Evolutionary conservation across 139 green algal species (phyloP), one percentile per base, ranked within the genome.

Genomic region (Haematococcus lacustris): DNA sequence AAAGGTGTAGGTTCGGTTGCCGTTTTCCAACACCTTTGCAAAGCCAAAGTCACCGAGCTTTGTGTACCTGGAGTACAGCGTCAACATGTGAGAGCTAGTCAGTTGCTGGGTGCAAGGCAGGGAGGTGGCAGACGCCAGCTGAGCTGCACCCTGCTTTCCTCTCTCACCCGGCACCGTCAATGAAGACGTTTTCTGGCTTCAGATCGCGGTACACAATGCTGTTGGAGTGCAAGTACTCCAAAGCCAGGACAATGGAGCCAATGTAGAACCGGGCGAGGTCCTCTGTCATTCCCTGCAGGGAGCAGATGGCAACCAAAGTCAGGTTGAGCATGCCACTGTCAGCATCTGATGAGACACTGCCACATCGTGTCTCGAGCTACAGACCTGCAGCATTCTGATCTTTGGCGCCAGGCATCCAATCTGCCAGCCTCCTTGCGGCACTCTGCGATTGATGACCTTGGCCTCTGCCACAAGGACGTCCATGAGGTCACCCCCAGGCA

Each of bases 41-140:
- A 98, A 98, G 17, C 94, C 94, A 89, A 98, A 98, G 74, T 98
- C 94, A 23, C 90, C 94, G 17, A 98, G 85, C 84, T 97, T 97
- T 71, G 91, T 84, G 76, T 92, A 96, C 59, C 93, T 70, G 64
- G 33, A 26, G 17, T 25, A 57, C n/a, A n/a, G n/a, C n/a, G n/a
- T n/a, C n/a, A n/a, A n/a, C n/a, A n/a, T n/a, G n/a, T n/a, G n/a
- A n/a, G n/a, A n/a, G n/a, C n/a, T n/a, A n/a, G n/a, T n/a, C n/a
- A n/a, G n/a, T n/a, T n/a, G n/a, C n/a, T n/a, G n/a, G n/a, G n/a
- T n/a, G n/a, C n/a, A n/a, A n/a, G n/a, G n/a, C n/a, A n/a, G n/a
- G n/a, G n/a, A n/a, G n/a, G n/a, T n/a, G n/a, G n/a, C n/a, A n/a
- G n/a, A n/a, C n/a, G n/a, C n/a, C n/a, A n/a, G n/a, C 47, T 57